Evolutionary conservation across 2,329 filamentous ascomycete genomes (phyloP), one percentile per base, ranked within the genome.

Genomic region (Xylariaceae sp.): DNA sequence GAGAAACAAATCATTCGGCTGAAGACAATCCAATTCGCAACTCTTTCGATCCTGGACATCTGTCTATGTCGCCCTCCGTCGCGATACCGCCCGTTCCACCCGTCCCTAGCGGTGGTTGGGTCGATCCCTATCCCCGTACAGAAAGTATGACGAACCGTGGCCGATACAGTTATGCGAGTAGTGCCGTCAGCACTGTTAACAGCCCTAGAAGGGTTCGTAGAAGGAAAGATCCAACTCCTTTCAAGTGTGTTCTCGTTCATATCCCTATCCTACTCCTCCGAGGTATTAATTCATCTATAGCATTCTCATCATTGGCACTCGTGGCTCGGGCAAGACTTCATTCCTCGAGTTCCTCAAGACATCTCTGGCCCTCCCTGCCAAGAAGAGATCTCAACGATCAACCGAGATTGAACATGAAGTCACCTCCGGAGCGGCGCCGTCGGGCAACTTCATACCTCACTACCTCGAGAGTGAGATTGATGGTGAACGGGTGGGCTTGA

Each of bases 61-160:
- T 70, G 51, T 73, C 73, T 44, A 65, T 71, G 62, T 70, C 72
- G 63, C 72, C 69, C 58, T 70, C 69, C 34, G 65, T 76, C 46
- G 78, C 83, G 43, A 71, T 80, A 44, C 82, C 82, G 51, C 83
- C 84, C 3, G 75, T 86, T 51, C 82, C 83, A 47, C 83, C 84
- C 1, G 74, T 86, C 50, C 82, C 83, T 46, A 80, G 76, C 68
- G 80, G 80, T 55, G 80, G 80, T 47, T 80, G 77, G 65, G 79
- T 81, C 60, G 90, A 95, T 65, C 87, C 89, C 11, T 94, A 94
- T 68, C 84, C 87, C 45, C 83, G 89, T 60, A 86, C 88, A 37
- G 89, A 95, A 76, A 96, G 92, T 79, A 96, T 97, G 89, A 91
- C 92, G 64, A 87, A 97, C 73, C 90, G 94, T 64, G 91, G 92